phyloP scores from a whole-genome alignment of 1,284 basidiomycete species.

The Rhodotorula glutinis region DNA sequence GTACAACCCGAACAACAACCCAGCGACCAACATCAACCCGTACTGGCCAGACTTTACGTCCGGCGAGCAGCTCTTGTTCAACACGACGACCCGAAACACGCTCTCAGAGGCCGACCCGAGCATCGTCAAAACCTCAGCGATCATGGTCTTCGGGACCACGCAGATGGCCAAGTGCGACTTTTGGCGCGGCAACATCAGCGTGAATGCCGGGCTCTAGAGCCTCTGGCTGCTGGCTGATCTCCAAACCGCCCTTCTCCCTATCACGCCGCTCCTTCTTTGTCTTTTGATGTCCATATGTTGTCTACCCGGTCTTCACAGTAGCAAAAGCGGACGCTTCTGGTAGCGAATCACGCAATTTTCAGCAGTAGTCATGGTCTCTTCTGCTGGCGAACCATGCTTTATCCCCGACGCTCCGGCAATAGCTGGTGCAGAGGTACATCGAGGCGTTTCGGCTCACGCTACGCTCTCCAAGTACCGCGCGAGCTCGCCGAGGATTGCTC shows the following conservation, averaged over 20 bases:
- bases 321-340: no score
- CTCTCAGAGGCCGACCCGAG: slow-evolving; percentile 1
- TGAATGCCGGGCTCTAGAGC: slow-evolving; percentile 2
- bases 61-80: slow-evolving; percentile 2
- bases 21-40: slow-evolving; percentile 5
- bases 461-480: slow-evolving; percentile 58
- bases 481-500: slow-evolving; percentile 65
- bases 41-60: slow-evolving; percentile 1
- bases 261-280: not conserved
- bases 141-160: not conserved
- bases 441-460: not conserved
- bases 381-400: no score
- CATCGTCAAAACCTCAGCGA: not conserved
- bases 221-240: no score
- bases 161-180: slow-evolving; percentile 8
- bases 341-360: no score
- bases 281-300: not conserved
- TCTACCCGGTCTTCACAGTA: no score
- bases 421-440: no score
- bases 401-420: no score
- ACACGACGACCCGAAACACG: not conserved
- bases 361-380: not conserved
- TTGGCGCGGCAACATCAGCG: slow-evolving; percentile 7
- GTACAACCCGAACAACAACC: slow-evolving; percentile 6
- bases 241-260: no score